phyloP scores from a whole-genome alignment of 1,284 basidiomycete genomes.

The Naganishia albida region DNA sequence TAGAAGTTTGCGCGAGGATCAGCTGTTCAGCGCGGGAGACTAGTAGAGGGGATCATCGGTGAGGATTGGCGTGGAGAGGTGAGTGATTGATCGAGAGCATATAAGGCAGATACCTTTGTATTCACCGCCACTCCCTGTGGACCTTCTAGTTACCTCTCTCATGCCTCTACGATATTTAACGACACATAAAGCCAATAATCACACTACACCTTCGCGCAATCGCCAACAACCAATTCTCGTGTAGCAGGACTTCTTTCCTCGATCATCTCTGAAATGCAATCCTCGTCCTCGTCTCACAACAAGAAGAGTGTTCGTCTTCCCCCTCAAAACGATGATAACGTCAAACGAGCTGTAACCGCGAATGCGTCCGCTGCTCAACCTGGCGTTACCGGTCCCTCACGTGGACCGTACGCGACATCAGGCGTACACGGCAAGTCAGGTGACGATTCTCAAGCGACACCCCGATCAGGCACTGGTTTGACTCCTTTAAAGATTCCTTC shows the following conservation, averaged over 20 bases:
- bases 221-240: neutral
- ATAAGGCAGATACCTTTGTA: neutral
- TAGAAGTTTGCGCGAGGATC: constrained; percentile 3
- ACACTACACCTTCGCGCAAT: neutral
- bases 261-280: neutral
- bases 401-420: neutral
- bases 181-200: neutral
- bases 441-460: neutral
- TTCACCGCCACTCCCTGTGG: neutral
- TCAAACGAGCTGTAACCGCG: neutral
- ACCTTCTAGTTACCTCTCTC: neutral
- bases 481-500: neutral
- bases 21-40: neutral
- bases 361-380: neutral
- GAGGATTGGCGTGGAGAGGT: neutral
- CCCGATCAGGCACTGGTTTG: neutral
- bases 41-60: constrained; percentile 5
- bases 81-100: constrained; percentile 6
- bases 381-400: neutral
- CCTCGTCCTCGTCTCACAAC: neutral
- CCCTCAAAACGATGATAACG: no score
- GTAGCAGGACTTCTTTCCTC: neutral
- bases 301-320: neutral
- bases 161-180: no score
- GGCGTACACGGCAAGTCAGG: neutral